Evolutionary conservation across 2,329 filamentous ascomycete species (phyloP).

Genomic region (Epichloe gansuensis): DNA sequence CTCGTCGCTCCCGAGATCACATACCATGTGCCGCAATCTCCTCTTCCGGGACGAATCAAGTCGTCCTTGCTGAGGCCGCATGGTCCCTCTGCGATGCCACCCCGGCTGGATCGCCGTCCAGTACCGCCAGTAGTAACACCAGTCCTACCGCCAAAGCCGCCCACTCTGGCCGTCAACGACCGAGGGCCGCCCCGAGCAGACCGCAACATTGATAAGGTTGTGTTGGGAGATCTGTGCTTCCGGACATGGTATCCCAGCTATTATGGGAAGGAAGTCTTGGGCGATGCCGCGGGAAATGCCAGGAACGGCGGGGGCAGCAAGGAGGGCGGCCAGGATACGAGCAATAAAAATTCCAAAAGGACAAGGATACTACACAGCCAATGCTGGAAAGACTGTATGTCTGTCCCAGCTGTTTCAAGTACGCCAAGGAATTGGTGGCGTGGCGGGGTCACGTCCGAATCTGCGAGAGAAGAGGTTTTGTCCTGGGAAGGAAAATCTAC

Average conservation of each 20-base stretch:
- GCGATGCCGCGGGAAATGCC: slow-evolving; percentile 29
- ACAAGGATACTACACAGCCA: slow-evolving; percentile 23
- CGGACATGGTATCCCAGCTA: slow-evolving; percentile 89
- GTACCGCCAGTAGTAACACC: slow-evolving; percentile 19
- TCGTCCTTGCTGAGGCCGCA: slow-evolving; percentile 23
- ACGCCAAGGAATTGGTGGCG: slow-evolving; percentile 52
- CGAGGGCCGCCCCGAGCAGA: slow-evolving; percentile 34
- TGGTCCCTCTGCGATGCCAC: slow-evolving; percentile 21
- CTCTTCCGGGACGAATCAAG: slow-evolving; percentile 12
- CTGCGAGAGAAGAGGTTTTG: slow-evolving; percentile 37
- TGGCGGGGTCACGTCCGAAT: slow-evolving; percentile 46
- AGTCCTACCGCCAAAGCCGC: slow-evolving; percentile 24
- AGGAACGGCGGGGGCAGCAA: slow-evolving; percentile 15
- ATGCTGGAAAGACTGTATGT: slow-evolving; percentile 65
- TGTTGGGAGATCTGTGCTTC: slow-evolving; percentile 74
- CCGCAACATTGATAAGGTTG: slow-evolving; percentile 77
- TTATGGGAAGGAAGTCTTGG: slow-evolving; percentile 62
- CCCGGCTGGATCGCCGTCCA: slow-evolving; percentile 17
- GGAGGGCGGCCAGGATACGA: slow-evolving; percentile 16
- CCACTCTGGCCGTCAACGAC: slow-evolving; percentile 14
- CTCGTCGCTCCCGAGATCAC: slow-evolving; percentile 29
- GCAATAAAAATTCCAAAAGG: slow-evolving; percentile 20
- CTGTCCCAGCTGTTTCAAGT: slow-evolving; percentile 90
- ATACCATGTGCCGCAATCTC: slow-evolving; percentile 26
- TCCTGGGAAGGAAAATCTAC: slow-evolving; percentile 67